A percentile compares a stretch with the other conserved stretches of the same genome.
Conservation (phyloP, 305 asterid species). For the Fraxinus floribunda region DNA sequence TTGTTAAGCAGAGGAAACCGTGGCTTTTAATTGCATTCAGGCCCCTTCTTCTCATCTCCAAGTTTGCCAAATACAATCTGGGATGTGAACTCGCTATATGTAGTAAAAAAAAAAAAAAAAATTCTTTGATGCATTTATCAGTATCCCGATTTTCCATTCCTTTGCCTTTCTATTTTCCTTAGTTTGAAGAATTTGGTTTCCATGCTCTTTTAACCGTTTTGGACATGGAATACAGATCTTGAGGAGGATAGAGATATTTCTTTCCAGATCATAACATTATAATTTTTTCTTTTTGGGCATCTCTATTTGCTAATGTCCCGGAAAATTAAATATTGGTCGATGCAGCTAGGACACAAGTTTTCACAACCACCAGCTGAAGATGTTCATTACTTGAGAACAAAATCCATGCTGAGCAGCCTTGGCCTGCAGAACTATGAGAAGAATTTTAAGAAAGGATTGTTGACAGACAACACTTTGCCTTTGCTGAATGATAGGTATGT, state of each 20-base stretch:
- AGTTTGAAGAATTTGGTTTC: not conserved
- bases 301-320: not conserved
- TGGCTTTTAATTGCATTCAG: slow-evolving; percentile 1
- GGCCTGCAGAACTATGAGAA: slow-evolving; percentile 86
- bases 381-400: slow-evolving; percentile 53
- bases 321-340: slow-evolving; percentile 19
- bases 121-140: no score
- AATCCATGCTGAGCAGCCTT: slow-evolving; percentile 59
- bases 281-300: not conserved
- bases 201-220: not conserved
- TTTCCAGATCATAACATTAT: not conserved
- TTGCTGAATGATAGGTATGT: slow-evolving; percentile 76
- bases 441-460: slow-evolving; percentile 86
- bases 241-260: not conserved
- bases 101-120: not conserved
- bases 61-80: not conserved
- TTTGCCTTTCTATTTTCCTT: not conserved
- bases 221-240: not conserved
- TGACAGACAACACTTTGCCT: slow-evolving; percentile 77
- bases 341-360: slow-evolving; percentile 79
- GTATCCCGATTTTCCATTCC: no score
- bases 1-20: not conserved
- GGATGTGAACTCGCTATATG: not conserved
- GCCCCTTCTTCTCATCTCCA: not conserved
- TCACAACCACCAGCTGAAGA: slow-evolving; percentile 81